Conservation (phyloP, 2,329 filamentous ascomycete genomes). For the Fusarium mangiferae region DNA sequence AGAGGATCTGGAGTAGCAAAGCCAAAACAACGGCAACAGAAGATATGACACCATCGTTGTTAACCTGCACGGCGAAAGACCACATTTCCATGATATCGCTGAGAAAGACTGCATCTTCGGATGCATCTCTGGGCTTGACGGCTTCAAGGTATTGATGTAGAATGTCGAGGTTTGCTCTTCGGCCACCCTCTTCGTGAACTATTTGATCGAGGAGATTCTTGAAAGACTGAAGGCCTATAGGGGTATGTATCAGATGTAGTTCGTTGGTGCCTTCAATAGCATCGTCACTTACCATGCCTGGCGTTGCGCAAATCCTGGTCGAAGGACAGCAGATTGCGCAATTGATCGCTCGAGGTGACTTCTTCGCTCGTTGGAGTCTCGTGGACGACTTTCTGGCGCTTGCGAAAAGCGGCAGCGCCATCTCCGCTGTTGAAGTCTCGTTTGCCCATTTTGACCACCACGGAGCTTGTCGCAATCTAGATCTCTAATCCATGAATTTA, state of each 20-base stretch:
- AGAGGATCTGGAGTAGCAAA: constrained; percentile 82
- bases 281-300: constrained; percentile 66
- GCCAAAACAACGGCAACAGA: constrained; percentile 83
- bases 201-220: constrained; percentile 78
- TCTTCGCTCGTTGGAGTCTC: constrained; percentile 69
- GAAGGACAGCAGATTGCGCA: constrained; percentile 75
- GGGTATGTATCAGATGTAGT: background rate
- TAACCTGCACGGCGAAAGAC: constrained; percentile 82
- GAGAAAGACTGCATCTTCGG: constrained; percentile 69
- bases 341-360: constrained; percentile 71
- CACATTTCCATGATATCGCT: constrained; percentile 87
- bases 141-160: constrained; percentile 75
- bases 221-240: constrained; percentile 72
- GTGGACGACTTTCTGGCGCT: constrained; percentile 67
- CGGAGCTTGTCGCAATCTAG: constrained; percentile 32
- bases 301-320: constrained; percentile 75
- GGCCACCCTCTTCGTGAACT: constrained; percentile 58
- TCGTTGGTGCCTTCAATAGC: background rate
- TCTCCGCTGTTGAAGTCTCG: constrained; percentile 54
- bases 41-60: constrained; percentile 84
- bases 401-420: constrained; percentile 56
- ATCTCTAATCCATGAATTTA: constrained; percentile 31
- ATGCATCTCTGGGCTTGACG: constrained; percentile 58
- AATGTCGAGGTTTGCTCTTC: constrained; percentile 61
- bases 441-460: constrained; percentile 56